Percentiles rank a stretch among this genome's conserved stretches.
phyloP scores from a whole-genome alignment of 345 rosid species.

The Luvunga scandens region DNA sequence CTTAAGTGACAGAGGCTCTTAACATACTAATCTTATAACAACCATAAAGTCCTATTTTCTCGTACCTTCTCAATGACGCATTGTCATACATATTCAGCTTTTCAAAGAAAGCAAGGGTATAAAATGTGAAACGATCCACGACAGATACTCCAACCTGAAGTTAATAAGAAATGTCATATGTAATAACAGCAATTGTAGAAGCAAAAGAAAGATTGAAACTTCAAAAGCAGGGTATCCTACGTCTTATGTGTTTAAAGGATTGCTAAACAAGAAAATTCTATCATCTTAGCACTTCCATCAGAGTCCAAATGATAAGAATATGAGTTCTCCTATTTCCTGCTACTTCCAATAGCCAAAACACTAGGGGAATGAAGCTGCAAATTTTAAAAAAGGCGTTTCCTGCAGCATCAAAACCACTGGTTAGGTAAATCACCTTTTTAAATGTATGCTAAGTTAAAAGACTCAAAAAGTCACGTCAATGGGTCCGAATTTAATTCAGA shows the following conservation, averaged over 20 bases:
- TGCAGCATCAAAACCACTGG: constrained; percentile 10
- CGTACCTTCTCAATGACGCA: constrained; percentile 87
- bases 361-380: constrained; percentile 92
- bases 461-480: background rate
- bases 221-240: background rate
- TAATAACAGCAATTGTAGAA: constrained; percentile 12
- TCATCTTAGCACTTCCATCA: constrained; percentile 55
- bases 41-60: background rate
- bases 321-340: constrained; percentile 97
- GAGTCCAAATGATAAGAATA: constrained; percentile 97
- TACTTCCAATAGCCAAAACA: constrained; percentile 95
- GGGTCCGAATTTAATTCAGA: background rate
- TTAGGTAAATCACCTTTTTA: background rate
- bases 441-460: background rate
- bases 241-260: constrained; percentile 8
- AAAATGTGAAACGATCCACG: constrained; percentile 92
- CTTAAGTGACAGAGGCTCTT: background rate
- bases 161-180: constrained; percentile 6
- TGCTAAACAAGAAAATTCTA: constrained; percentile 2
- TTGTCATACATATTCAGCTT: constrained; percentile 83
- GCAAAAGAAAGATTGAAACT: background rate
- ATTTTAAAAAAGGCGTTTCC: constrained; percentile 8
- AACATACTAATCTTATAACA: background rate
- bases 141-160: constrained; percentile 93
- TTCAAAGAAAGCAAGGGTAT: constrained; percentile 94